A percentile compares a stretch with the other conserved stretches of the same genome.
Conservation (phyloP, 352 stramenopile genomes). For the Peronospora belbahrii region DNA sequence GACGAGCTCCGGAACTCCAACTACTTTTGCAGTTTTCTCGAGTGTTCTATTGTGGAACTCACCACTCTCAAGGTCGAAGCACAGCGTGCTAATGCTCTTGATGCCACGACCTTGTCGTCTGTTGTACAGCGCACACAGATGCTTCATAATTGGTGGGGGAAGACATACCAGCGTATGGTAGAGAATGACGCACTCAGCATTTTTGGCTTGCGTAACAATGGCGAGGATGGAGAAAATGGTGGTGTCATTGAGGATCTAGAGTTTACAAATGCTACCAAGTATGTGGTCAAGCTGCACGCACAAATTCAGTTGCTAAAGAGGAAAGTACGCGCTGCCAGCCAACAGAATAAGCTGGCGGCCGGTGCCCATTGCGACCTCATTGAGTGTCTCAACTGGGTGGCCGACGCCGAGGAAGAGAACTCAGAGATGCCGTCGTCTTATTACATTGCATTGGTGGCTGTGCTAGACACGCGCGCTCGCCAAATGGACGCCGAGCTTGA, state of each 20-base stretch:
- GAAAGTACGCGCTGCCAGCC: slow-evolving; percentile 48
- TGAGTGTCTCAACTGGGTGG: slow-evolving; percentile 57
- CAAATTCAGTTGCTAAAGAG: slow-evolving; percentile 57
- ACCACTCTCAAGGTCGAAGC: slow-evolving; percentile 54
- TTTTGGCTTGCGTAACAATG: slow-evolving; percentile 39
- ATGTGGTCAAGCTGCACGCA: slow-evolving; percentile 52
- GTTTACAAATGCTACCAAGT: slow-evolving; percentile 58
- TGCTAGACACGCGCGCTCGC: slow-evolving; percentile 67
- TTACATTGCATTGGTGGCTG: slow-evolving; percentile 48
- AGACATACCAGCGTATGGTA: slow-evolving; percentile 71
- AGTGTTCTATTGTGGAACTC: slow-evolving; percentile 69
- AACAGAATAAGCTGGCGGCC: slow-evolving; percentile 63
- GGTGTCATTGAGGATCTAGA: slow-evolving; percentile 63
- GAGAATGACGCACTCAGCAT: slow-evolving; percentile 69
- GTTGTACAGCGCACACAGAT: slow-evolving; percentile 60
- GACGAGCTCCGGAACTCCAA: slow-evolving; percentile 65
- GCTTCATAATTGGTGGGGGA: slow-evolving; percentile 78
- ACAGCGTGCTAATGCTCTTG: slow-evolving; percentile 16
- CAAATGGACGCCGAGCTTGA: slow-evolving; percentile 71
- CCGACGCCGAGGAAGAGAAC: slow-evolving; percentile 61
- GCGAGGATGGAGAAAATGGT: slow-evolving; percentile 18
- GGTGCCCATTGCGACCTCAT: slow-evolving; percentile 81
- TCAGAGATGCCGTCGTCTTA: slow-evolving; percentile 53
- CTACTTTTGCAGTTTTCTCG: slow-evolving; percentile 66
- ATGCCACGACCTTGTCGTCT: slow-evolving; percentile 30